phyloP scores from a whole-genome alignment of 495 filamentous ascomycete species.

The Aeminium ludgeri region DNA sequence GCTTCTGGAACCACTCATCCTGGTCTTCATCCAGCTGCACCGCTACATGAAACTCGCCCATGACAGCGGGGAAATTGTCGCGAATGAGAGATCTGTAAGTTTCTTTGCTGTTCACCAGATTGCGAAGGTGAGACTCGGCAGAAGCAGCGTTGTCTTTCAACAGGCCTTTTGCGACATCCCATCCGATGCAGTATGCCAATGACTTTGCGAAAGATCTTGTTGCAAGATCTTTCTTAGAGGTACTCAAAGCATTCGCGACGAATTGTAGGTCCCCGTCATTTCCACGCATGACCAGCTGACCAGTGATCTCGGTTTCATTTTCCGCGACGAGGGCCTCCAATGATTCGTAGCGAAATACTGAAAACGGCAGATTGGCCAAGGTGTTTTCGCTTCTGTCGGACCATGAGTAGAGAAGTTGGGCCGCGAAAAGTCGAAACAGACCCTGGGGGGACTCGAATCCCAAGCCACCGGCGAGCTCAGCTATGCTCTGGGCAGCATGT shows the following conservation, averaged over 20 bases:
- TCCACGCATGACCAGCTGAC: conserved; percentile 69
- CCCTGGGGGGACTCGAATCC: conserved; percentile 44
- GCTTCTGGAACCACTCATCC: conserved; percentile 56
- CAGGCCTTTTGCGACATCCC: conserved; percentile 49
- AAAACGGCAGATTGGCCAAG: conserved; percentile 55
- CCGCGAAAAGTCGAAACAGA: conserved; percentile 73
- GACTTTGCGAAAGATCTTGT: conserved; percentile 58
- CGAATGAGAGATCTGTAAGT: conserved; percentile 30
- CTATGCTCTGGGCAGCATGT: conserved; percentile 56
- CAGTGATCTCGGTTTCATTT: conserved; percentile 63
- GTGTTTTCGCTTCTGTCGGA: conserved; percentile 33
- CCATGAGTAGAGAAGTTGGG: conserved; percentile 92
- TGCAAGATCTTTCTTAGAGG: conserved; percentile 40
- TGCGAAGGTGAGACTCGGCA: conserved; percentile 47
- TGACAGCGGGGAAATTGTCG: conserved; percentile 54
- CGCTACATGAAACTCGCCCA: conserved; percentile 51
- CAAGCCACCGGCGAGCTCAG: conserved; percentile 45
- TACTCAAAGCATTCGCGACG: conserved; percentile 39
- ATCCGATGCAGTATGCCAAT: conserved; percentile 66
- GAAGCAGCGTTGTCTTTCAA: conserved; percentile 30
- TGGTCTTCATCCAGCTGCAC: conserved; percentile 52
- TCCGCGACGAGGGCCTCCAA: conserved; percentile 53
- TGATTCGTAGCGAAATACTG: conserved; percentile 59
- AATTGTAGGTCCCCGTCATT: conserved; percentile 44
- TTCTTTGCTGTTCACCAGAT: conserved; percentile 38